A percentile compares a stretch with the other conserved stretches of the same genome.
Conservation (phyloP, 345 rosid genomes). For the Pistacia atlantica region DNA sequence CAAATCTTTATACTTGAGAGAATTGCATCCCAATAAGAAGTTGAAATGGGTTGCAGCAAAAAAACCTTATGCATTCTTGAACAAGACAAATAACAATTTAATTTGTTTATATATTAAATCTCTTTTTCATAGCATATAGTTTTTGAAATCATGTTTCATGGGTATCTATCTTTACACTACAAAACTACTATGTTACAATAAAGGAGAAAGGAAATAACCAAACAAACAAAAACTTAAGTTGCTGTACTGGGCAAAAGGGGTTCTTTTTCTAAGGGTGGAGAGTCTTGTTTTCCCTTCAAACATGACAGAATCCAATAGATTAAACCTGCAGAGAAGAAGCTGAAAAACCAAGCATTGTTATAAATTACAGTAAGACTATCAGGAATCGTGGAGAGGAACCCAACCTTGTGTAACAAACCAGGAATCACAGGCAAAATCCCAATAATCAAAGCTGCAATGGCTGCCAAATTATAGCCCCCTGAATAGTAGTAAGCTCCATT, state of each 20-base stretch:
- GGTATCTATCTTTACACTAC: neutral
- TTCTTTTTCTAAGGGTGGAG: slow-evolving; percentile 29
- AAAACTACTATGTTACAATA: neutral
- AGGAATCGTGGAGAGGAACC: slow-evolving; percentile 43
- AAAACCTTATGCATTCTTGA: no score
- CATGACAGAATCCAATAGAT: slow-evolving; percentile 54
- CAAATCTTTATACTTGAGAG: no score
- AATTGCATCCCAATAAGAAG: no score
- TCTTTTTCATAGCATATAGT: neutral
- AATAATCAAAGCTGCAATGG: slow-evolving; percentile 53
- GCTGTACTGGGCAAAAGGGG: slow-evolving; percentile 44
- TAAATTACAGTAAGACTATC: slow-evolving; percentile 53
- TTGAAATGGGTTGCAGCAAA: no score
- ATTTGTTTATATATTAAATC: no score
- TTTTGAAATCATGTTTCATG: neutral
- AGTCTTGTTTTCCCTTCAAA: slow-evolving; percentile 37
- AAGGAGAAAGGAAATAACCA: neutral
- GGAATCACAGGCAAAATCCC: slow-evolving; percentile 90
- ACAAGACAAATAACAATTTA: no score
- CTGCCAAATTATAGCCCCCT: slow-evolving; percentile 66
- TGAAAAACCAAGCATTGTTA: slow-evolving; percentile 88
- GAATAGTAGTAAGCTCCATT: slow-evolving; percentile 61
- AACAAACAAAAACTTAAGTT: slow-evolving; percentile 14
- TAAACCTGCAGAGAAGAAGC: slow-evolving; percentile 69
- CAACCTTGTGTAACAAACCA: slow-evolving; percentile 75